Evolutionary conservation across 345 rosid species (phyloP).

Genomic region (Diplotaxis tenuifolia): DNA sequence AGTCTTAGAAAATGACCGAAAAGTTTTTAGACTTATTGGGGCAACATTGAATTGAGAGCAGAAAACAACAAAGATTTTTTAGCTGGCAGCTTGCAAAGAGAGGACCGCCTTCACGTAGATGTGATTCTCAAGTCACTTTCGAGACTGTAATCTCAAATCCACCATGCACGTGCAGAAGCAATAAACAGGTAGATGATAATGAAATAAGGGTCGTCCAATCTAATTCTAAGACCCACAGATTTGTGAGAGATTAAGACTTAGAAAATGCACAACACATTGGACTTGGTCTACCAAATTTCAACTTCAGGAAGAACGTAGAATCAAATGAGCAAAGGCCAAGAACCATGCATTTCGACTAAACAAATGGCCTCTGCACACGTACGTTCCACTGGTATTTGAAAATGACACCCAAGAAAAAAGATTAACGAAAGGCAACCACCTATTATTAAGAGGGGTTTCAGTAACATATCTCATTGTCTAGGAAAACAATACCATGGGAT

Average conservation of each 20-base stretch:
- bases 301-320: neutral
- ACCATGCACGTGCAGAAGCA: constrained; percentile 38
- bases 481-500: neutral
- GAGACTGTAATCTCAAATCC: constrained; percentile 37
- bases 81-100: constrained; percentile 39
- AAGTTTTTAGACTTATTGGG: constrained; percentile 11
- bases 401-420: neutral
- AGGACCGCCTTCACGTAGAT: constrained; percentile 38
- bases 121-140: constrained; percentile 42
- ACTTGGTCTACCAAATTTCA: constrained; percentile 29
- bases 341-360: constrained; percentile 2
- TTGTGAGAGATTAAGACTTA: constrained; percentile 30
- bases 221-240: constrained; percentile 38
- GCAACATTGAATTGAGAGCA: constrained; percentile 13
- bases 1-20: constrained; percentile 24
- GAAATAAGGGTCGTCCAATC: constrained; percentile 37
- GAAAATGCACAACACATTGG: constrained; percentile 30
- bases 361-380: constrained; percentile 14
- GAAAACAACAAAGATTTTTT: constrained; percentile 30
- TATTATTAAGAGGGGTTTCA: neutral
- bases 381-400: constrained; percentile 4
- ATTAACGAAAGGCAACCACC: neutral
- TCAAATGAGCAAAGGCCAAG: neutral
- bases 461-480: neutral
- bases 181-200: constrained; percentile 37